Conservation (phyloP, 345 rosid species). For the Populus ilicifolia region DNA sequence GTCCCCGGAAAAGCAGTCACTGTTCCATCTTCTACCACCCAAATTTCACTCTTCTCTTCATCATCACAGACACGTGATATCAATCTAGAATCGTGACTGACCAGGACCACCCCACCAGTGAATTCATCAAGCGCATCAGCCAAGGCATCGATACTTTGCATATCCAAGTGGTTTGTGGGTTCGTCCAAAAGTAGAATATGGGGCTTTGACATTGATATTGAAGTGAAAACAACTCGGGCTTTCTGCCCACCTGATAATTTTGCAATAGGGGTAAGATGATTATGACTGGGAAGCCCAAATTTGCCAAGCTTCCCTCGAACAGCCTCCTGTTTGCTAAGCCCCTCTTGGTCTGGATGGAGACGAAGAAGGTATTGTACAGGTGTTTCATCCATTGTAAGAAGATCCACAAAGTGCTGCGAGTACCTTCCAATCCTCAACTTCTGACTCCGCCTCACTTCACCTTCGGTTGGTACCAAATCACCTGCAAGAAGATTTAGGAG, state of each 20-base stretch:
- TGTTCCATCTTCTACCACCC: constrained; percentile 91
- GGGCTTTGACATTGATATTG: constrained; percentile 89
- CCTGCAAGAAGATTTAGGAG: constrained; percentile 89
- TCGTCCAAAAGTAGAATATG: constrained; percentile 86
- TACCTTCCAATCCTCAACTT: constrained; percentile 89
- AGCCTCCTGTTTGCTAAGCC: constrained; percentile 91
- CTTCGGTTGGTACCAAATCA: constrained; percentile 73
- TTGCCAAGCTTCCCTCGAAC: constrained; percentile 95
- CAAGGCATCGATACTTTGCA: constrained; percentile 95
- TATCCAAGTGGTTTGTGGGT: constrained; percentile 92
- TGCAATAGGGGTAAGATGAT: constrained; percentile 80
- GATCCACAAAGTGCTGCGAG: constrained; percentile 94
- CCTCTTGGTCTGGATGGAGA: constrained; percentile 94
- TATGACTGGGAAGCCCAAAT: constrained; percentile 87
- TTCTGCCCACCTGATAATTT: constrained; percentile 94
- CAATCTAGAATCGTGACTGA: constrained; percentile 90
- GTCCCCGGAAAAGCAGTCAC: constrained; percentile 23
- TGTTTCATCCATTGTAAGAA: constrained; percentile 84
- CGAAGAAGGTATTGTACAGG: constrained; percentile 93
- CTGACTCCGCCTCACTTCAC: constrained; percentile 83
- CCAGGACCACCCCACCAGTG: constrained; percentile 84
- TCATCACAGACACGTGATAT: constrained; percentile 84
- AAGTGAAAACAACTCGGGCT: constrained; percentile 85
- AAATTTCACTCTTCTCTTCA: constrained; percentile 78
- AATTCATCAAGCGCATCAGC: constrained; percentile 93